A percentile compares a stretch with the other conserved stretches of the same genome.
These are phyloP conservation scores for Xylaria flabelliformis DNA, from an alignment of 495 filamentous ascomycete genomes.

Conservation along the genomic window DNA sequence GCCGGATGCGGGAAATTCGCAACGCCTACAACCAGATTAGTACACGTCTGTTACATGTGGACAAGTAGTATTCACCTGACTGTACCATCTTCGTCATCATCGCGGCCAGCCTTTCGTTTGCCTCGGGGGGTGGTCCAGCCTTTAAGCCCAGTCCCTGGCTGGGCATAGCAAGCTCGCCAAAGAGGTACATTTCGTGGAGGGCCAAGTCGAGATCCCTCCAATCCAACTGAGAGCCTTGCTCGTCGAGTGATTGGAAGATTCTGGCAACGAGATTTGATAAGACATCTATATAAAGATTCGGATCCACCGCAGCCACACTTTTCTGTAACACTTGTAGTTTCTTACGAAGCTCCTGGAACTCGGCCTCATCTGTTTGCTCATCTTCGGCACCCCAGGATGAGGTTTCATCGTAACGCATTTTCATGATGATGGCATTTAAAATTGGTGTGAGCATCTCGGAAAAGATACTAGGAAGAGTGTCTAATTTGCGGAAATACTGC, in stretches of 20 bases:
- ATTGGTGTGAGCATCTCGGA: slow-evolving; percentile 81
- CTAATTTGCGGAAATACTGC: slow-evolving; percentile 80
- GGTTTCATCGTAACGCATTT: slow-evolving; percentile 97
- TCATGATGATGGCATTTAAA: slow-evolving; percentile 85
- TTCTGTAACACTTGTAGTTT: slow-evolving; percentile 88
- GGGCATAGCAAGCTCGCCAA: slow-evolving; percentile 88
- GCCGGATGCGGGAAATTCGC: slow-evolving; percentile 86
- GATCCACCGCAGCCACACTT: slow-evolving; percentile 82
- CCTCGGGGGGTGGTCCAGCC: slow-evolving; percentile 73
- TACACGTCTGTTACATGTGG: slow-evolving; percentile 3
- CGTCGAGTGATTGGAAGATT: slow-evolving; percentile 78
- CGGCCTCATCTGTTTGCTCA: slow-evolving; percentile 95
- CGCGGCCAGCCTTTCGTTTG: slow-evolving; percentile 75
- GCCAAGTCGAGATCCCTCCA: slow-evolving; percentile 97
- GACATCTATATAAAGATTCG: slow-evolving; percentile 83
- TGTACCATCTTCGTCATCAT: slow-evolving; percentile 97
- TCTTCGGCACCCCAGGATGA: slow-evolving; percentile 93
- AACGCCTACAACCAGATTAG: slow-evolving; percentile 64
- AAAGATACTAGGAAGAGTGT: slow-evolving; percentile 70
- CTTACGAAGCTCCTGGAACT: slow-evolving; percentile 94
- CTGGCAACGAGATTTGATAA: slow-evolving; percentile 80
- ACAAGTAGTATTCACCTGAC: slow-evolving; percentile 65
- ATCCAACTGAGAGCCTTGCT: slow-evolving; percentile 74
- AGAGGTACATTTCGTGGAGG: slow-evolving; percentile 95
- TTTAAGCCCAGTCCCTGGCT: slow-evolving; percentile 84